Percentiles rank a stretch among this genome's conserved stretches.
Conservation (phyloP, 805 yeast genomes). For the Tetrapisispora arboricola region DNA sequence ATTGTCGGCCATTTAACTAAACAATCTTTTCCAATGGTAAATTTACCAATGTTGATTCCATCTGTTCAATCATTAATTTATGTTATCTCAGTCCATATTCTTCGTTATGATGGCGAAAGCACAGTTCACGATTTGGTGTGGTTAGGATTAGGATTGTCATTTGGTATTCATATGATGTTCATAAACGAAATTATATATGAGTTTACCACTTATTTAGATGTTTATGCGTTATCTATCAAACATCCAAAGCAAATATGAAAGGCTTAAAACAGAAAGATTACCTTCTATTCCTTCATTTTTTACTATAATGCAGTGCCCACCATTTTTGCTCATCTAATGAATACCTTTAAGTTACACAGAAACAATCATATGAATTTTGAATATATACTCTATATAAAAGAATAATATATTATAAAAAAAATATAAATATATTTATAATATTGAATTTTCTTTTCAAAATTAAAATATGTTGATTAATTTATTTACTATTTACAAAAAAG, state of each 20-base stretch:
- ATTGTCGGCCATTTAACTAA: constrained; percentile 78
- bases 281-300: background rate
- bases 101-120: constrained; percentile 29
- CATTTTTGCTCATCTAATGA: no score
- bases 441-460: no score
- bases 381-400: no score
- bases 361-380: no score
- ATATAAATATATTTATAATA: no score
- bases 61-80: constrained; percentile 33
- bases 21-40: constrained; percentile 65
- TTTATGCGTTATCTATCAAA: constrained; percentile 77
- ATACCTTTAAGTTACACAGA: no score
- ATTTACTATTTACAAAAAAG: no score
- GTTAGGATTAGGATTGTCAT: constrained; percentile 56
- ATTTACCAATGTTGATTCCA: constrained; percentile 66
- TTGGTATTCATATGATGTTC: constrained; percentile 63
- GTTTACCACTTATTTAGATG: constrained; percentile 76
- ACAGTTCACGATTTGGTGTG: constrained; percentile 47
- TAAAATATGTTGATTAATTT: no score
- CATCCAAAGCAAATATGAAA: constrained; percentile 46
- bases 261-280: background rate
- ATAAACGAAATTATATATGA: constrained; percentile 71
- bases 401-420: no score
- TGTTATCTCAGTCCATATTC: constrained; percentile 14
- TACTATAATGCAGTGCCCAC: no score